Conservation (phyloP, 2,329 filamentous ascomycete species). For the Cladorrhinum sp. region DNA sequence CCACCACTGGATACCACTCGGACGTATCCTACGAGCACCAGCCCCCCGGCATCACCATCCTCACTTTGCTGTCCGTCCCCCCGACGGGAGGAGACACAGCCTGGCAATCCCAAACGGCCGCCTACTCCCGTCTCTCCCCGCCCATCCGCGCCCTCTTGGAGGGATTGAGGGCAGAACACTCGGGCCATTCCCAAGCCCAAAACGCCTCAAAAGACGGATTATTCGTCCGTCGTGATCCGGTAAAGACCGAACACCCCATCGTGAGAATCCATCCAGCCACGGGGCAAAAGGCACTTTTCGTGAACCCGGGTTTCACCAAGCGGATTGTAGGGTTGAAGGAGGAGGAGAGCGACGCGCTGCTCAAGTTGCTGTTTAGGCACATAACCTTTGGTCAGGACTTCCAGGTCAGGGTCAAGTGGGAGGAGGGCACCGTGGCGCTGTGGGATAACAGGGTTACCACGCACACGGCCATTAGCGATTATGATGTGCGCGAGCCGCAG, state of each 20-base stretch:
- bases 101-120: slow-evolving; percentile 37
- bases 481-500: slow-evolving; percentile 39
- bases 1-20: slow-evolving; percentile 39
- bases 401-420: slow-evolving; percentile 41
- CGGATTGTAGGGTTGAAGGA: slow-evolving; percentile 61
- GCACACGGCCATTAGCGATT: slow-evolving; percentile 44
- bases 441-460: slow-evolving; percentile 63
- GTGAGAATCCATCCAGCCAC: slow-evolving; percentile 20
- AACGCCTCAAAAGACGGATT: slow-evolving; percentile 33
- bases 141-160: slow-evolving; percentile 38
- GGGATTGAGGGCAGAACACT: slow-evolving; percentile 38
- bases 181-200: slow-evolving; percentile 38
- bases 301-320: slow-evolving; percentile 31
- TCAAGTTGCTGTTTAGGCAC: slow-evolving; percentile 63
- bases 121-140: slow-evolving; percentile 37
- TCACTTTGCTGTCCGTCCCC: slow-evolving; percentile 38
- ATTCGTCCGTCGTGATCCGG: slow-evolving; percentile 57
- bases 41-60: slow-evolving; percentile 40
- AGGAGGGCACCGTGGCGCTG: slow-evolving; percentile 61
- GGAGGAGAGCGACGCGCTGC: slow-evolving; percentile 63
- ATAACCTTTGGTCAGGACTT: slow-evolving; percentile 10
- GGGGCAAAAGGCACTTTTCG: slow-evolving; percentile 30
- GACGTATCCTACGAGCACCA: slow-evolving; percentile 44
- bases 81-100: slow-evolving; percentile 38
- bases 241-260: slow-evolving; percentile 60